Percentiles rank a stretch among this genome's conserved stretches.
Conservation (phyloP, 2,329 filamentous ascomycete species). For the Ophiostoma angusticollis region DNA sequence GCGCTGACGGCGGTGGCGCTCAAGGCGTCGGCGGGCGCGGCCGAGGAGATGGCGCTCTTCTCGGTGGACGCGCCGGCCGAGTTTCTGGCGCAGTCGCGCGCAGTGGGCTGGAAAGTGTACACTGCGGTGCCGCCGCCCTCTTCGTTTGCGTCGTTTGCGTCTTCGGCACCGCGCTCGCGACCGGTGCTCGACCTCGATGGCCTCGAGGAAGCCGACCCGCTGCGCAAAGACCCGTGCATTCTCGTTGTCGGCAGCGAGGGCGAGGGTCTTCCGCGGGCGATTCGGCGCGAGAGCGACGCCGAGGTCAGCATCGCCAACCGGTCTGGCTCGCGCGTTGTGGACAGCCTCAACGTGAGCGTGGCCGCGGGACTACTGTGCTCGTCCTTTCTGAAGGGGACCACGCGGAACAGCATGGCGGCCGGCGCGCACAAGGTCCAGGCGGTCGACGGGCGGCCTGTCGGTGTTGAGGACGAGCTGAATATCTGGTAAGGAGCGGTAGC, state of each 20-base stretch:
- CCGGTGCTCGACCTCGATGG: constrained; percentile 36
- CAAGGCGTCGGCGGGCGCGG: constrained; percentile 80
- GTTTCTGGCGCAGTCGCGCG: constrained; percentile 57
- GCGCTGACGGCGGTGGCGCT: constrained; percentile 63
- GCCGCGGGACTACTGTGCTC: constrained; percentile 67
- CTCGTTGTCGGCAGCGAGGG: constrained; percentile 77
- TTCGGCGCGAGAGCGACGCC: constrained; percentile 54
- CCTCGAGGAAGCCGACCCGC: constrained; percentile 37
- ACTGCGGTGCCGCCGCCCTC: constrained; percentile 52
- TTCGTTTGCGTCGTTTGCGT: too few relatives aligned
- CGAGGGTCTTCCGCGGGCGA: constrained; percentile 51
- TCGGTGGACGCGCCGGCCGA: constrained; percentile 50
- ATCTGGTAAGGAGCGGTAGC: neutral
- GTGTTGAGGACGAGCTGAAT: neutral
- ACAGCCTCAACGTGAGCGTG: constrained; percentile 89
- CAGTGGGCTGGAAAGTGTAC: constrained; percentile 70
- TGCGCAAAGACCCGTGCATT: constrained; percentile 53
- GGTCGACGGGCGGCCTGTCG: too few relatives aligned
- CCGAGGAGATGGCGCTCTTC: constrained; percentile 67
- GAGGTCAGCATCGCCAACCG: constrained; percentile 52
- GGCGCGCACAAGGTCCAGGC: too few relatives aligned
- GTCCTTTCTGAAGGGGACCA: constrained; percentile 43
- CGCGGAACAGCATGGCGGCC: neutral
- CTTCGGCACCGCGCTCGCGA: constrained; percentile 13
- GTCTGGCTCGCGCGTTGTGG: constrained; percentile 45